Percentiles rank a stretch among this genome's conserved stretches.
Conservation (phyloP, 75 land plant genomes). For the Pinus tabuliformis region DNA sequence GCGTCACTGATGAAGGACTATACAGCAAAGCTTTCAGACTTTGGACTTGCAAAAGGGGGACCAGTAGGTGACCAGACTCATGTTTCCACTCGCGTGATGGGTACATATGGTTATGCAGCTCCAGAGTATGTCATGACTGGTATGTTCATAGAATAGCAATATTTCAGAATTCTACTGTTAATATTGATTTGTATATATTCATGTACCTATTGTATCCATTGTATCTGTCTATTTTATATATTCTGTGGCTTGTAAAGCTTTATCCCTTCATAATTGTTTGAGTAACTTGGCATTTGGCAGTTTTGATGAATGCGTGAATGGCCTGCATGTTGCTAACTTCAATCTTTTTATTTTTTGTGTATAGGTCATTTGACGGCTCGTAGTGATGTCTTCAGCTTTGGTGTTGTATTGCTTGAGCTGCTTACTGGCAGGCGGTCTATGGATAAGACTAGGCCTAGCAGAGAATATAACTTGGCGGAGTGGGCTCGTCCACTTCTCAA, state of each 20-base stretch:
- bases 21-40: constrained; percentile 7
- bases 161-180: not conserved
- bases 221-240: not conserved
- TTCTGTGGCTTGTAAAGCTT: not conserved
- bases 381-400: constrained; percentile 54
- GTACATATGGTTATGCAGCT: constrained; percentile 14
- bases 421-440: constrained; percentile 37
- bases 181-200: not conserved
- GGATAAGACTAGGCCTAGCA: constrained; percentile 37
- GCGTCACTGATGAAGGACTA: constrained; percentile 1
- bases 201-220: not conserved
- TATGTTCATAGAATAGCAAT: constrained; percentile 1
- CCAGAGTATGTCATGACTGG: constrained; percentile 7
- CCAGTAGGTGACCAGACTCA: constrained; percentile 11
- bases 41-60: constrained; percentile 9
- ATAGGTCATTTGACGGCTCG: constrained; percentile 47
- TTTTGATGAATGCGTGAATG: not conserved
- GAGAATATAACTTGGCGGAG: constrained; percentile 41
- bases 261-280: not conserved
- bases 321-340: not conserved
- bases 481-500: constrained; percentile 32
- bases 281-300: not conserved
- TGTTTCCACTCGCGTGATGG: constrained; percentile 9
- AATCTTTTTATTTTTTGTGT: not conserved
- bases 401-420: constrained; percentile 44